Percentiles rank a stretch among this genome's conserved stretches.
phyloP scores from a whole-genome alignment of 345 rosid genomes.

The Populus pruinosa region DNA sequence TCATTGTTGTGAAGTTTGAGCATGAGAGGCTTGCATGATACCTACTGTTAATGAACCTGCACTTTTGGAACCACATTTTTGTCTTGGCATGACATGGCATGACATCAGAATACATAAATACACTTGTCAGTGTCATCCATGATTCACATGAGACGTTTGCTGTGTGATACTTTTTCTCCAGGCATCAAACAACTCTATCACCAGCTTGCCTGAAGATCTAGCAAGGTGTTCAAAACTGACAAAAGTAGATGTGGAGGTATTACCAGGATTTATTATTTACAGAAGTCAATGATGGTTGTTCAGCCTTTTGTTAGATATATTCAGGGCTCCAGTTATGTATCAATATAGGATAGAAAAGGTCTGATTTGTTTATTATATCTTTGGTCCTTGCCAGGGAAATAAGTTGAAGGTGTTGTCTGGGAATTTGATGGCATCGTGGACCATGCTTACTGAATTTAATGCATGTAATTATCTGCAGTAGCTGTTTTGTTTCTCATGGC shows the following conservation, averaged over 20 bases:
- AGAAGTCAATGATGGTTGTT: not conserved
- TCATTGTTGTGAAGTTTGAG: not conserved
- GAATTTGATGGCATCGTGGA: conserved; percentile 64
- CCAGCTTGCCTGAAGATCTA: conserved; percentile 69
- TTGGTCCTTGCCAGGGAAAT: conserved; percentile 64
- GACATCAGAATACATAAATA: not conserved
- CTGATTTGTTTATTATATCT: conserved; percentile 9
- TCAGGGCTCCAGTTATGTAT: not conserved
- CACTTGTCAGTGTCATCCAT: not conserved
- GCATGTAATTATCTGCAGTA: conserved; percentile 52
- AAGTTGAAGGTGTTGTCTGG: conserved; percentile 56
- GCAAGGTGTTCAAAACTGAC: conserved; percentile 62
- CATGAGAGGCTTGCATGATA: not conserved
- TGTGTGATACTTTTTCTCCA: conserved; percentile 25
- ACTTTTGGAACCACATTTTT: not conserved
- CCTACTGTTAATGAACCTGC: not conserved
- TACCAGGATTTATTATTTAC: not conserved
- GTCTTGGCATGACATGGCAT: not conserved
- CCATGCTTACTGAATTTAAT: conserved; percentile 72
- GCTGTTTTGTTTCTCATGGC: not conserved
- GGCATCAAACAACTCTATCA: conserved; percentile 74
- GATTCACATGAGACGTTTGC: not conserved
- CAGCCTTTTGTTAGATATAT: conserved; percentile 2
- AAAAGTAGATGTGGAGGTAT: conserved; percentile 87
- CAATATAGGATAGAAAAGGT: not conserved